Evolutionary conservation across 768 basidiomycete genomes (phyloP), one percentile per base, ranked within the genome.

Genomic region (Phylloporus arenicola): DNA sequence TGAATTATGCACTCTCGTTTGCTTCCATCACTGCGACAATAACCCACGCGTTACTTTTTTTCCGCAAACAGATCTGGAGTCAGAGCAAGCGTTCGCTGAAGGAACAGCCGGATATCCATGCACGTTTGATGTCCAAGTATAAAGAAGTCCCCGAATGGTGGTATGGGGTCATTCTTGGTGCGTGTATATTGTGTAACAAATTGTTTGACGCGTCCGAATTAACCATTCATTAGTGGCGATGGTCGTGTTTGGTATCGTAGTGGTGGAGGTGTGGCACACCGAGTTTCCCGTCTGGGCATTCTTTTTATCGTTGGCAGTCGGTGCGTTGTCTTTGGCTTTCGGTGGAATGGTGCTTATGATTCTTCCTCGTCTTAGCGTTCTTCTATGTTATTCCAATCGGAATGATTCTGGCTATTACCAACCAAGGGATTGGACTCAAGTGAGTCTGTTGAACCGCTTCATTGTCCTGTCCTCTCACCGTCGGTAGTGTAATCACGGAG

Each of bases 1-100:
- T 92, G 33, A 75, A 82, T 9, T 93, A 92, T 59, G 89, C 83
- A 20, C 72, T 92, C 9, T 86, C 84, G n/a, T 92, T 92, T 57
- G 88, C 88, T 2, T 77, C 82, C 25, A 84, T 92, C 64, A 86
- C 88, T 0, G 78, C 88, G 1, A 86, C 85, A 2, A 62, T 88
- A 53, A 79, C 75, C 25, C 91, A 92, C 58, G 29, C 29, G 29
- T 30, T 35, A 2, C 37, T 38, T 11, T 38, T 38, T 20, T 38
- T 38, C 37, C 37, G 37, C 2, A 38, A 38, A 62, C 86, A 88
- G 61, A 86, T 92, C 47, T 84, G 79, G 81, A 69, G 66, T 0
- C 87, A 89, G 64, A 70, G 82, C 25, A 81, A 82, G 43, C 79
- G 83, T 45, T 77, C 87, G 12, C 78, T 90, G 69, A 68, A 76